phyloP scores from a whole-genome alignment of 495 filamentous ascomycete genomes.

The Aspergillus kassunensis region DNA sequence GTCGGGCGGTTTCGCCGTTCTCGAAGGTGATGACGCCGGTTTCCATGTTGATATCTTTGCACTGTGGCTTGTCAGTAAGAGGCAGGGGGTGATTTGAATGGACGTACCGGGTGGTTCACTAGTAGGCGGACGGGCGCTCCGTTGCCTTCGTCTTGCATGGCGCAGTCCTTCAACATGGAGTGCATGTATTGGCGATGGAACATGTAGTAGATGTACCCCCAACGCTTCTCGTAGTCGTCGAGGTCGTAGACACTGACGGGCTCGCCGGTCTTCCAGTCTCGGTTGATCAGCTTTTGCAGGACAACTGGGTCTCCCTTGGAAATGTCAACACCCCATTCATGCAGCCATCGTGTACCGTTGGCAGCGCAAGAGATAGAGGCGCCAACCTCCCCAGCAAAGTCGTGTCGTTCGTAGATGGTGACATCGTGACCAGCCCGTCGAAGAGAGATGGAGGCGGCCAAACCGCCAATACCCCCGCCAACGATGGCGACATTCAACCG shows the following conservation, averaged over 20 bases:
- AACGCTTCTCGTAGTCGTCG: slow-evolving; percentile 40
- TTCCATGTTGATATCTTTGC: slow-evolving; percentile 32
- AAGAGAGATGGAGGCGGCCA: slow-evolving; percentile 60
- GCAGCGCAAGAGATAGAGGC: slow-evolving; percentile 43
- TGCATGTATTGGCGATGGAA: slow-evolving; percentile 57
- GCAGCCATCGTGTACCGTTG: slow-evolving; percentile 43
- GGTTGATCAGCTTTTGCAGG: slow-evolving; percentile 45
- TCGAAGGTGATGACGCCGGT: slow-evolving; percentile 36
- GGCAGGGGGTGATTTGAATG: not conserved
- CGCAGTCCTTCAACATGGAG: slow-evolving; percentile 47
- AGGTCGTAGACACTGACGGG: slow-evolving; percentile 43
- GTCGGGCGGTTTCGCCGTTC: slow-evolving; percentile 27
- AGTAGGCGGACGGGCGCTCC: slow-evolving; percentile 37
- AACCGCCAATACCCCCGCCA: slow-evolving; percentile 67
- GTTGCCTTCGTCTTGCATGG: slow-evolving; percentile 37
- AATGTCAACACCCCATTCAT: slow-evolving; percentile 43
- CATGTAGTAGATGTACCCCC: slow-evolving; percentile 51
- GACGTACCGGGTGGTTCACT: slow-evolving; percentile 40
- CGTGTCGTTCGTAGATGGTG: slow-evolving; percentile 41
- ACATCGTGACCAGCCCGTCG: slow-evolving; percentile 63
- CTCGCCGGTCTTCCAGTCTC: slow-evolving; percentile 46
- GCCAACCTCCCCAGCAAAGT: slow-evolving; percentile 42
- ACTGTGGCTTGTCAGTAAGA: slow-evolving; percentile 15
- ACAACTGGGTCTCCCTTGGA: slow-evolving; percentile 45
- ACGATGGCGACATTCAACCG: slow-evolving; percentile 51